Evolutionary conservation across 257 asterid genomes (phyloP).

Genomic region (Lithospermum erythrorhizon): DNA sequence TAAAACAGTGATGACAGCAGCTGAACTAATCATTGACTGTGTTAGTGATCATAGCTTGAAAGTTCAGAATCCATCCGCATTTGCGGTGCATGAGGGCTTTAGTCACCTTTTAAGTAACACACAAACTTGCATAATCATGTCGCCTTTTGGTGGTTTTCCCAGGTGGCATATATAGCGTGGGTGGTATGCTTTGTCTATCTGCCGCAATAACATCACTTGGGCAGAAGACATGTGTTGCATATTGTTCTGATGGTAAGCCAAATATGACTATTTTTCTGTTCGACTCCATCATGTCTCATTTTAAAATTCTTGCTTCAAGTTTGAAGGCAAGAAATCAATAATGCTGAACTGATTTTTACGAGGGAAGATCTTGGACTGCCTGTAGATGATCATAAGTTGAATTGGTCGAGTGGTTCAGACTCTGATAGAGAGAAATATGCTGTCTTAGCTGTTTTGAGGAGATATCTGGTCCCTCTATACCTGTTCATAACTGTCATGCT

Average conservation of each 20-base stretch:
- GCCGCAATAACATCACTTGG: slow-evolving; percentile 21
- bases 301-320: too few species aligned
- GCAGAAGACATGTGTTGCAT: slow-evolving; percentile 14
- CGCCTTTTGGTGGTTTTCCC: slow-evolving; percentile 10
- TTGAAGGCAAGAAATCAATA: not conserved
- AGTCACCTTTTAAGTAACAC: not conserved
- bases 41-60: too few species aligned
- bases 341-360: not conserved
- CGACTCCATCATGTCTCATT: too few species aligned
- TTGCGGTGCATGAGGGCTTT: too few species aligned
- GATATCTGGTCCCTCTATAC: slow-evolving; percentile 29
- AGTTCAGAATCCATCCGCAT: too few species aligned
- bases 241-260: slow-evolving; percentile 29
- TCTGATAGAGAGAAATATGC: slow-evolving; percentile 12
- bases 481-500: slow-evolving; percentile 21
- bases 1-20: too few species aligned
- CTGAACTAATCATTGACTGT: too few species aligned
- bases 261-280: too few species aligned
- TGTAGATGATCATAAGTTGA: slow-evolving; percentile 12
- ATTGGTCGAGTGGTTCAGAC: slow-evolving; percentile 10
- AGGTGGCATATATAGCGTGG: slow-evolving; percentile 16
- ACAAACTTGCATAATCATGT: not conserved
- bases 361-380: slow-evolving; percentile 19
- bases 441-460: slow-evolving; percentile 16
- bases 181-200: slow-evolving; percentile 16